Conservation (phyloP, 2,329 filamentous ascomycete species). For the Trichothecium roseum region DNA sequence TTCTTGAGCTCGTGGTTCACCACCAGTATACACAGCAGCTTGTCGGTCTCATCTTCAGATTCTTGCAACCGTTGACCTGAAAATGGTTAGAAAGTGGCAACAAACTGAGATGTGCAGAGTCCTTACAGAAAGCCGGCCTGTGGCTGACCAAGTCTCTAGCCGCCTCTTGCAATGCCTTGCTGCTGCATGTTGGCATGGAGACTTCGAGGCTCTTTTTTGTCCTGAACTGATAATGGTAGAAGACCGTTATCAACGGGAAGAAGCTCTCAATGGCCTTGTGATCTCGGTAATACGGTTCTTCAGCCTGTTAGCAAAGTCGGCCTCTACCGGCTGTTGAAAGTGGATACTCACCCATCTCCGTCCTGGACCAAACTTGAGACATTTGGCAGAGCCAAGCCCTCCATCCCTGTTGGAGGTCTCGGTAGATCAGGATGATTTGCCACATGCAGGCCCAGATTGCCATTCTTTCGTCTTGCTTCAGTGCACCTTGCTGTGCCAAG, state of each 20-base stretch:
- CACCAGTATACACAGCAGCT: constrained; percentile 22
- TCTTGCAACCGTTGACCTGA: constrained; percentile 20
- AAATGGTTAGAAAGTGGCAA: constrained; percentile 8
- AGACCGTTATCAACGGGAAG: constrained; percentile 26
- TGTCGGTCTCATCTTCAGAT: constrained; percentile 20
- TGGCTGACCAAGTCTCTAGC: constrained; percentile 20
- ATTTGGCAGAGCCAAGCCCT: constrained; percentile 16
- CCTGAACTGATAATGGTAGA: constrained; percentile 30
- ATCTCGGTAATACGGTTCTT: background rate
- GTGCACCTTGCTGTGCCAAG: constrained; percentile 21
- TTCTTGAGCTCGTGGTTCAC: constrained; percentile 29
- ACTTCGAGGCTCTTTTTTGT: constrained; percentile 29
- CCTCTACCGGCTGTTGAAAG: too few species aligned
- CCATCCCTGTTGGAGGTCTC: constrained; percentile 25
- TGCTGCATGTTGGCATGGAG: constrained; percentile 20
- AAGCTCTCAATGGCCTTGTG: constrained; percentile 13
- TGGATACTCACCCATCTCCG: constrained; percentile 12
- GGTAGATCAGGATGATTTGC: constrained; percentile 39
- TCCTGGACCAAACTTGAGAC: constrained; percentile 11
- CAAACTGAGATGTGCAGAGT: background rate
- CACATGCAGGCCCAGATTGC: constrained; percentile 38
- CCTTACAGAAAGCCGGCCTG: constrained; percentile 25
- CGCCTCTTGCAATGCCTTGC: constrained; percentile 15
- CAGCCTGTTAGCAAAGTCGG: background rate
- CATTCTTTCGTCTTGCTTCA: constrained; percentile 25